Conservation (phyloP, 202 grass and related monocot species). For the Bolboschoenoplectus hybrid region DNA sequence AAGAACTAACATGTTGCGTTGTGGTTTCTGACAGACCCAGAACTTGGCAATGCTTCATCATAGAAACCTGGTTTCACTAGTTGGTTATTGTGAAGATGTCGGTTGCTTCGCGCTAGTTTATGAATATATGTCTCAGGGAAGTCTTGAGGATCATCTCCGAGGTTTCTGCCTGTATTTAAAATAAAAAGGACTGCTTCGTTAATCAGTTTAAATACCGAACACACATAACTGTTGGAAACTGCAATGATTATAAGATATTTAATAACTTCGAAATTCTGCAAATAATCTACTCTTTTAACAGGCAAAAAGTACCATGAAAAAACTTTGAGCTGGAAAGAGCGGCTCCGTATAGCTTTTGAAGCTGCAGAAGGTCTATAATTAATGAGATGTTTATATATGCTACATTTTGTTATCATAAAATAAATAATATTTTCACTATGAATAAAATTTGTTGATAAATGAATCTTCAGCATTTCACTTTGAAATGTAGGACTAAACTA, state of each 20-base stretch:
- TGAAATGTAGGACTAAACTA: conserved; percentile 39
- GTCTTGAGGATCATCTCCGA: conserved; percentile 52
- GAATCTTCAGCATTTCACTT: neutral
- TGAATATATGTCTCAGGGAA: conserved; percentile 66
- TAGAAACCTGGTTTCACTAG: conserved; percentile 57
- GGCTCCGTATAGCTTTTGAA: conserved; percentile 25
- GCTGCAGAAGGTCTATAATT: conserved; percentile 34
- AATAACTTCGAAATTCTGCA: neutral
- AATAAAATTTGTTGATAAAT: neutral
- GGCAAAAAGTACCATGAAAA: neutral
- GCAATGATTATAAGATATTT: too few relatives aligned
- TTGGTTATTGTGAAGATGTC: conserved; percentile 61
- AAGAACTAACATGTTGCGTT: neutral
- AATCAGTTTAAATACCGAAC: neutral
- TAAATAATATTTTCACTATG: neutral
- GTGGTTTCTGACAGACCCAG: conserved; percentile 39
- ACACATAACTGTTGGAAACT: neutral
- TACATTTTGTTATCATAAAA: conserved; percentile 11
- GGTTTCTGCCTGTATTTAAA: conserved; percentile 32
- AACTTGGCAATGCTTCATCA: conserved; percentile 68
- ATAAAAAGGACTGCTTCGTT: neutral
- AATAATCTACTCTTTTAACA: neutral
- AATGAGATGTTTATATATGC: neutral
- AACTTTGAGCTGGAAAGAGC: conserved; percentile 33
- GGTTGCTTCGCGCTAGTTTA: conserved; percentile 59